Percentiles rank a stretch among this genome's conserved stretches.
Evolutionary conservation across 2,329 filamentous ascomycete species (phyloP).

Genomic region (Aspergillus brunneoviolaceus): DNA sequence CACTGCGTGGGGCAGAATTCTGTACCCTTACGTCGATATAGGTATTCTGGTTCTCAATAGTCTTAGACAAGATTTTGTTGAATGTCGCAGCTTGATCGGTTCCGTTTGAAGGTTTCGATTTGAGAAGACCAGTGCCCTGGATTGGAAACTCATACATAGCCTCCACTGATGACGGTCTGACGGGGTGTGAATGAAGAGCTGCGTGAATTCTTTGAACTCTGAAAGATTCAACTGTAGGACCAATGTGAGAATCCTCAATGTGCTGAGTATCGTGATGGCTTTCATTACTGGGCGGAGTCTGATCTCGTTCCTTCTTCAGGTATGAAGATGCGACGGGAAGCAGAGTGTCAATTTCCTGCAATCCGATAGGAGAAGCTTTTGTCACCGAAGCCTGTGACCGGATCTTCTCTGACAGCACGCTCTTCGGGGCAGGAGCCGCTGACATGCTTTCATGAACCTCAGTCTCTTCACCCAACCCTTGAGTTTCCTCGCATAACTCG

Average conservation of each 20-base stretch:
- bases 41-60: neutral
- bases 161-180: constrained; percentile 15
- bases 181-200: constrained; percentile 10
- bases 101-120: neutral
- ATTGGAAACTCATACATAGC: constrained; percentile 12
- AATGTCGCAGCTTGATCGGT: constrained; percentile 6
- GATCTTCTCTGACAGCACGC: too few relatives aligned
- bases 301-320: too few relatives aligned
- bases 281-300: too few relatives aligned
- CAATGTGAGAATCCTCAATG: neutral
- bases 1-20: constrained; percentile 16
- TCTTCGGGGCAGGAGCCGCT: too few relatives aligned
- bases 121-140: neutral
- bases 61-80: constrained; percentile 10
- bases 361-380: too few relatives aligned
- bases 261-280: neutral
- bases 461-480: too few relatives aligned
- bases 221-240: neutral
- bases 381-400: too few relatives aligned
- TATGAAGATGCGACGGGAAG: too few relatives aligned
- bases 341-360: too few relatives aligned
- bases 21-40: neutral
- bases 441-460: too few relatives aligned
- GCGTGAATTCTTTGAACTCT: constrained; percentile 1
- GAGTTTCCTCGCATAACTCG: too few relatives aligned